Evolutionary conservation across 345 rosid species (phyloP), one percentile per base, ranked within the genome.

Genomic region (Salix brachista): DNA sequence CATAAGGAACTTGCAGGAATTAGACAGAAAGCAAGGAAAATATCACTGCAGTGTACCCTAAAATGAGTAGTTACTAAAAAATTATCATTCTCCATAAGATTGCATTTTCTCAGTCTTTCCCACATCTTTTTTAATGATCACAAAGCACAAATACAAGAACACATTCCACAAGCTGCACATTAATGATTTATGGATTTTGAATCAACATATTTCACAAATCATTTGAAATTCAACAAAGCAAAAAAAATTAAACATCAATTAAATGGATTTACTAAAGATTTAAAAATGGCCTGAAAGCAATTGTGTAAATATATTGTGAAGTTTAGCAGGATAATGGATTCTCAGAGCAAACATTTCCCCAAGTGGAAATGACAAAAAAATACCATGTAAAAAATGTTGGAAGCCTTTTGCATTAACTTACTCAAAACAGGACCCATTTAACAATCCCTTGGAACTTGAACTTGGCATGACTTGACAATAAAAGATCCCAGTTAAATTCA

Each of bases 401-500:
- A 21, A 73, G 48, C 54, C 32, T 32, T 71, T 48, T 58, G 21
- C 19, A 16, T n/a, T 25, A 66, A 91, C 97, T 89, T 88, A 95
- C 99, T 84, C 89, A 32, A 82, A n/a, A 61, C 75, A 72, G 66
- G 88, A 75, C 32, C 80, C 65, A 69, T 81, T 82, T 74, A 70
- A 77, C 69, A 77, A 78, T 70, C 82, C 89, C 68, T 87, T 87
- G 1, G 83, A 83, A 70, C 72, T 77, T 65, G 72, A 80, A 80
- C 86, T 78, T 56, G 91, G 83, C 30, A 82, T 26, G 66, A 89
- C 84, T 81, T 81, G 91, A 77, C 91, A 89, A 81, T 80, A 88
- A 84, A 91, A 96, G 83, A 91, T 81, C 74, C 98, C 95, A 25
- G 97, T 96, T 77, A 87, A 80, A 83, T 86, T 84, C 83, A 93